These are phyloP conservation scores for Anthoceros angustus DNA, from an alignment of 225 moss, liverwort and hornwort species.

Conservation along the genomic window DNA sequence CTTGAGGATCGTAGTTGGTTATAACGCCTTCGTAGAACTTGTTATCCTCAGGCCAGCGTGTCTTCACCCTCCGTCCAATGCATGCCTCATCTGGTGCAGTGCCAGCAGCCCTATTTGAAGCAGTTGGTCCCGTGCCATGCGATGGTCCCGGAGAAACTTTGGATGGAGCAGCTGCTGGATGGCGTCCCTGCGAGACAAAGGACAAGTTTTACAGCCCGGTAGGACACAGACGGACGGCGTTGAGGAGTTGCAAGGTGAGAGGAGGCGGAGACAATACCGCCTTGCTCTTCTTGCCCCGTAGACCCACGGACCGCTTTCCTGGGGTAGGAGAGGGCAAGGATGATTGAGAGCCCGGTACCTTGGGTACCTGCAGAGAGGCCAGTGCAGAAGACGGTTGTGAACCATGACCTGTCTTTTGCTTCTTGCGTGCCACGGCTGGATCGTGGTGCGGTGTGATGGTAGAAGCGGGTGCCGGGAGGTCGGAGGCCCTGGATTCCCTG, in stretches of 20 bases:
- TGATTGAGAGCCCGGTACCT: constrained; percentile 25
- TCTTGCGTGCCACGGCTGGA: constrained; percentile 77
- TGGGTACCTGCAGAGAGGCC: constrained; percentile 29
- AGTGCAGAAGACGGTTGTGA: constrained; percentile 28
- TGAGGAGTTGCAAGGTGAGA: background rate
- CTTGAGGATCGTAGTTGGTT: background rate
- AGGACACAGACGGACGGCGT: no score
- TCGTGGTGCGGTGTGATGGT: constrained; percentile 28
- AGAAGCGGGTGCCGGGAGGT: constrained; percentile 17
- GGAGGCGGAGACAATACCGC: constrained; percentile 14
- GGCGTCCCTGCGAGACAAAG: background rate
- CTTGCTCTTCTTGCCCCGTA: constrained; percentile 39
- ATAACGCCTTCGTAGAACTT: constrained; percentile 1
- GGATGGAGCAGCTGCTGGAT: background rate
- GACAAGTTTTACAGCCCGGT: no score
- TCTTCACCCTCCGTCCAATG: background rate
- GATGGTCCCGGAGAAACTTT: background rate
- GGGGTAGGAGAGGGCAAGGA: constrained; percentile 45
- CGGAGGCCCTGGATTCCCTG: constrained; percentile 44
- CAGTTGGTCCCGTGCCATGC: background rate
- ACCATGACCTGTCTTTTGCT: constrained; percentile 57
- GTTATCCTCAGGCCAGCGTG: background rate
- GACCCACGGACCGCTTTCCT: constrained; percentile 28
- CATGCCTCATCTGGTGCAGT: background rate
- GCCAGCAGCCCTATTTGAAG: background rate